Conservation (phyloP, 306 rosid genomes). For the Cucumis sativus region DNA sequence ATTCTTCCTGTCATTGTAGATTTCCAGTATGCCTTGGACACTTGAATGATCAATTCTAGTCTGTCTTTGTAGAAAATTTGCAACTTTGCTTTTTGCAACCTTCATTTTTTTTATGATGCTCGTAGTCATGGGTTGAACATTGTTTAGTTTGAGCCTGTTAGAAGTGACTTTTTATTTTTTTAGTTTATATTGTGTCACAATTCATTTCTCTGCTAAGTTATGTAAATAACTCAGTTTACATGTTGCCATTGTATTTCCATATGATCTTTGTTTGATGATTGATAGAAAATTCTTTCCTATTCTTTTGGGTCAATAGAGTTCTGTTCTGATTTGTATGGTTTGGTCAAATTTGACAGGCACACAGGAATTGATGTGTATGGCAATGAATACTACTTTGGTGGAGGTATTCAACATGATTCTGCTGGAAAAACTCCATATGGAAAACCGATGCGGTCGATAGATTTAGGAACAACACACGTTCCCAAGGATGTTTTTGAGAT, state of each 20-base stretch:
- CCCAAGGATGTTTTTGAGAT: slow-evolving; percentile 78
- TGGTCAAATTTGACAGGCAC: slow-evolving; percentile 40
- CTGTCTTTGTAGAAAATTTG: not conserved
- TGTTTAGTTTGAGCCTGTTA: not conserved
- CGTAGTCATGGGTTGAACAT: not conserved
- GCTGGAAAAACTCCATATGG: slow-evolving; percentile 82
- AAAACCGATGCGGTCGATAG: slow-evolving; percentile 57
- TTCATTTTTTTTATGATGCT: not conserved
- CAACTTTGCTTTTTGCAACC: not conserved
- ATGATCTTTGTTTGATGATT: not conserved
- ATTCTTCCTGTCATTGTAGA: not conserved
- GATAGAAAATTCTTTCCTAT: not conserved
- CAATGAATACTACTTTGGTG: slow-evolving; percentile 85
- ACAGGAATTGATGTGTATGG: slow-evolving; percentile 89
- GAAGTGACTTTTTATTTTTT: too few relatives aligned
- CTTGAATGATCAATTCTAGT: not conserved
- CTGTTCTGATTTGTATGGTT: not conserved
- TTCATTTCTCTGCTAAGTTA: not conserved
- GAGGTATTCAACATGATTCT: slow-evolving; percentile 64
- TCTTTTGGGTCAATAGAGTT: not conserved
- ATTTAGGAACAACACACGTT: slow-evolving; percentile 74
- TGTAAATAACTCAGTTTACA: not conserved
- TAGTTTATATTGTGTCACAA: not conserved
- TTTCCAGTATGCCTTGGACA: not conserved
- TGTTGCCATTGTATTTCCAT: not conserved